A percentile compares a stretch with the other conserved stretches of the same genome.
phyloP scores from a whole-genome alignment of 2,329 filamentous ascomycete species.

The Colletotrichum trifolii region DNA sequence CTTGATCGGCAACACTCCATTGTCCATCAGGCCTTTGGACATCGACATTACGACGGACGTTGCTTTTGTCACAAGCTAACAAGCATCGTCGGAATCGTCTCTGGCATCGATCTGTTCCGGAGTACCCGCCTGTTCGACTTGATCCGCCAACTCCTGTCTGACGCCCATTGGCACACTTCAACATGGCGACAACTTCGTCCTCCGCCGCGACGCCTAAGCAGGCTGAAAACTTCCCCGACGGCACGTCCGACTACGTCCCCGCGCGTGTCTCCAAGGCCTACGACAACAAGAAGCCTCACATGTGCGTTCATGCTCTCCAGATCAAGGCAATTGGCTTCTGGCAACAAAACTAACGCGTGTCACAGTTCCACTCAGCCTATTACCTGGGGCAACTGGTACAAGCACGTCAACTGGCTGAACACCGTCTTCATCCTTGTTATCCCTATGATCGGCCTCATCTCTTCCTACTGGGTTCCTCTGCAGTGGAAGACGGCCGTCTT shows the following conservation, averaged over 20 bases:
- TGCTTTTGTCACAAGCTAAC: conserved; percentile 14
- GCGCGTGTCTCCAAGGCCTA: conserved; percentile 56
- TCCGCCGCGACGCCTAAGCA: conserved; percentile 51
- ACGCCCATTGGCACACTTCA: conserved; percentile 23
- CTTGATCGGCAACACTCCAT: conserved; percentile 14
- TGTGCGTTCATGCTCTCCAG: conserved; percentile 47
- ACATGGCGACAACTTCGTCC: conserved; percentile 44
- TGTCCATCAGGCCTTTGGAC: conserved; percentile 13
- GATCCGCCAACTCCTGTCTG: neutral
- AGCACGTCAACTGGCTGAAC: conserved; percentile 96
- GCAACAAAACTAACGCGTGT: neutral
- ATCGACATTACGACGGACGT: conserved; percentile 5
- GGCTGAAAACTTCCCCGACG: conserved; percentile 60
- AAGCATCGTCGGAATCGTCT: conserved; percentile 26
- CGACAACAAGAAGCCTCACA: conserved; percentile 80
- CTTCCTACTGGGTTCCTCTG: conserved; percentile 82
- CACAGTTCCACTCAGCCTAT: conserved; percentile 76
- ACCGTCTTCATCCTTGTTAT: conserved; percentile 82
- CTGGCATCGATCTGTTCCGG: conserved; percentile 10
- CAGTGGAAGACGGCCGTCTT: conserved; percentile 78
- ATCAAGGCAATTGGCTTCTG: neutral
- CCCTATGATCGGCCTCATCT: conserved; percentile 78
- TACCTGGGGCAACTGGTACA: conserved; percentile 86
- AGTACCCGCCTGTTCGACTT: conserved; percentile 11
- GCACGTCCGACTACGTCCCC: conserved; percentile 67